These are phyloP conservation scores for Corymbia calophylla DNA, from an alignment of 441 rosid species.

Conservation along the genomic window DNA sequence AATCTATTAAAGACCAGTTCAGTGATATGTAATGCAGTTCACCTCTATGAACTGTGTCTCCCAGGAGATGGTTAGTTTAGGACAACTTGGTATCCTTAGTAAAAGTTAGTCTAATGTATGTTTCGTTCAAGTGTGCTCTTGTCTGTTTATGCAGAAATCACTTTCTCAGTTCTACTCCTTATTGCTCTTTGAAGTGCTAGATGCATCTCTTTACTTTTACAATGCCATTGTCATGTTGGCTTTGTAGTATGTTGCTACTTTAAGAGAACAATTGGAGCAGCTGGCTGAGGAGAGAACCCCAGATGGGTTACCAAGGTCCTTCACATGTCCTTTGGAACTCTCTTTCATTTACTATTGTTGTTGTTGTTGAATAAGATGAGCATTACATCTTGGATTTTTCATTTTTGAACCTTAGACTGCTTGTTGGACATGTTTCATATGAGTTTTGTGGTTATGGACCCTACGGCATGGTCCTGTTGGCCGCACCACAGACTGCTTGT, in stretches of 20 bases:
- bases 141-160: neutral
- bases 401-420: neutral
- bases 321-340: neutral
- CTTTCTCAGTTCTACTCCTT: neutral
- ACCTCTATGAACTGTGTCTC: neutral
- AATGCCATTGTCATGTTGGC: neutral
- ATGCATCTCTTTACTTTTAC: neutral
- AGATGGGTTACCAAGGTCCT: constrained; percentile 70
- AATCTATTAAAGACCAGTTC: neutral
- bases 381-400: neutral
- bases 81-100: neutral
- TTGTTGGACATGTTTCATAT: neutral
- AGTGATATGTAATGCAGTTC: neutral
- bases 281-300: constrained; percentile 63
- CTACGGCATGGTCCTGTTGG: neutral
- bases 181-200: neutral
- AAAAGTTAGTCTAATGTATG: neutral
- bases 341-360: neutral
- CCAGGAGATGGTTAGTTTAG: neutral
- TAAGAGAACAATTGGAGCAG: constrained; percentile 68
- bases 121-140: neutral
- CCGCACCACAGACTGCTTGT: neutral
- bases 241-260: constrained; percentile 75
- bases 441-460: neutral
- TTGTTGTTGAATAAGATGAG: neutral